These are phyloP conservation scores for Euphorbia pulcherrima DNA, from an alignment of 345 rosid species.

Conservation along the genomic window DNA sequence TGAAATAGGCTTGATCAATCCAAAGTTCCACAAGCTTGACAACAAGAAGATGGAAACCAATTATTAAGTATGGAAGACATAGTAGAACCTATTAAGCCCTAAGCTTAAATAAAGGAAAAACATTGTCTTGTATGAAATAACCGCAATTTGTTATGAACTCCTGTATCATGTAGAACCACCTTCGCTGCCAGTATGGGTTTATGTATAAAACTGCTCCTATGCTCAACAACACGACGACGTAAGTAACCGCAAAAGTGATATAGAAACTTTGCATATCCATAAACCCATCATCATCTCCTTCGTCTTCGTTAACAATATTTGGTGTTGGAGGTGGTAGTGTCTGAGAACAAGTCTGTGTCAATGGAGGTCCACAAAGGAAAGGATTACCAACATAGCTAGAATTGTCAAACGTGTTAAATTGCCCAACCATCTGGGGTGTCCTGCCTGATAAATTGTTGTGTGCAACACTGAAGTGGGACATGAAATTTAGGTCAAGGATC, in stretches of 20 bases:
- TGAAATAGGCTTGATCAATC: too few relatives aligned
- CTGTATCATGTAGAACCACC: conserved; percentile 9
- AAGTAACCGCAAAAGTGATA: background rate
- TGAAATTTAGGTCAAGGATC: background rate
- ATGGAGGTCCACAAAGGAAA: conserved; percentile 1
- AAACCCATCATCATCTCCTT: background rate
- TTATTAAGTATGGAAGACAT: too few relatives aligned
- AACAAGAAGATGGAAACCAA: too few relatives aligned
- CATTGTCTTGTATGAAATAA: conserved; percentile 2
- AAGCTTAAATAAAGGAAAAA: background rate
- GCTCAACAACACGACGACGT: background rate
- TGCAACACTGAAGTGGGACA: background rate
- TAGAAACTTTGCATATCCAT: background rate
- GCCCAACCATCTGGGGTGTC: background rate
- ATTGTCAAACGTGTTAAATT: background rate
- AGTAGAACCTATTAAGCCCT: background rate
- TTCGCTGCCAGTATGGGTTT: conserved; percentile 14
- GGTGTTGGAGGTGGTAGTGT: background rate
- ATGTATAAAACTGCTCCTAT: conserved; percentile 7
- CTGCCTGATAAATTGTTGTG: background rate
- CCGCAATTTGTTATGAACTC: background rate
- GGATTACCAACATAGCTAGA: background rate
- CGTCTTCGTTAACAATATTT: background rate
- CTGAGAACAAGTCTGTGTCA: background rate
- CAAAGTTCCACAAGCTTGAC: too few relatives aligned